A percentile compares a stretch with the other conserved stretches of the same genome.
These are phyloP conservation scores for Yarrowia keelungensis DNA, from an alignment of 805 yeast species.

Conservation along the genomic window DNA sequence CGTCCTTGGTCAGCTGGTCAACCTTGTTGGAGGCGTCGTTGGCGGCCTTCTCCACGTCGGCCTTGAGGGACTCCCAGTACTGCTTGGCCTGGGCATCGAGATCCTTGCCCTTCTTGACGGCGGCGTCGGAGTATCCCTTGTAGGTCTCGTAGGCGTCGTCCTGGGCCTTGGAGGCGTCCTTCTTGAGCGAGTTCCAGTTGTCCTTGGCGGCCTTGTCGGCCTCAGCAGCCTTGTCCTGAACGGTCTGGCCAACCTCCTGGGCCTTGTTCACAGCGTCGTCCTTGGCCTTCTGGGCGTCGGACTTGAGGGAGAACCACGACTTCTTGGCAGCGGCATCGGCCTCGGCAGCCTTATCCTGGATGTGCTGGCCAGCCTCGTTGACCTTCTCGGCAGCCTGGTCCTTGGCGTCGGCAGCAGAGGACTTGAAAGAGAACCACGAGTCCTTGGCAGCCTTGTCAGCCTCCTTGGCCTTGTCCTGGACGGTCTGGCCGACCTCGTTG, in stretches of 20 bases:
- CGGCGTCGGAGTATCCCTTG: conserved; percentile 33
- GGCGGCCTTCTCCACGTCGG: conserved; percentile 25
- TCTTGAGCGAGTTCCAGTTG: conserved; percentile 18
- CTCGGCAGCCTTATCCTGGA: conserved; percentile 1
- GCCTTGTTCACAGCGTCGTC: conserved; percentile 20
- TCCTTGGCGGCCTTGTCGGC: conserved; percentile 22
- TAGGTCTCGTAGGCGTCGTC: conserved; percentile 23
- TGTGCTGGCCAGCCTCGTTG: neutral
- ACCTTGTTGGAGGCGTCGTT: conserved; percentile 21
- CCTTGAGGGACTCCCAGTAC: conserved; percentile 39
- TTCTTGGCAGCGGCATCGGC: conserved; percentile 17
- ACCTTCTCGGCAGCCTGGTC: conserved; percentile 2
- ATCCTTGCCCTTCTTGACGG: conserved; percentile 37
- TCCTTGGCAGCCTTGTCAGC: conserved; percentile 16
- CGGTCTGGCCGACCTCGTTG: neutral
- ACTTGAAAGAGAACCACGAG: conserved; percentile 24
- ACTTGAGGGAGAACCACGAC: conserved; percentile 27
- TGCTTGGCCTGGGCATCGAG: conserved; percentile 31
- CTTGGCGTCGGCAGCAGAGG: conserved; percentile 1
- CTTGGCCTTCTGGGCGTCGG: conserved; percentile 11
- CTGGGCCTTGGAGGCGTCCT: conserved; percentile 12
- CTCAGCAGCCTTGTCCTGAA: conserved; percentile 3
- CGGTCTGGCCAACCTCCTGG: conserved; percentile 2
- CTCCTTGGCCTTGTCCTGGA: neutral
- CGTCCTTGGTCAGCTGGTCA: conserved; percentile 16